Evolutionary conservation across 257 asterid genomes (phyloP).

Genomic region (Fraxinus anomala): DNA sequence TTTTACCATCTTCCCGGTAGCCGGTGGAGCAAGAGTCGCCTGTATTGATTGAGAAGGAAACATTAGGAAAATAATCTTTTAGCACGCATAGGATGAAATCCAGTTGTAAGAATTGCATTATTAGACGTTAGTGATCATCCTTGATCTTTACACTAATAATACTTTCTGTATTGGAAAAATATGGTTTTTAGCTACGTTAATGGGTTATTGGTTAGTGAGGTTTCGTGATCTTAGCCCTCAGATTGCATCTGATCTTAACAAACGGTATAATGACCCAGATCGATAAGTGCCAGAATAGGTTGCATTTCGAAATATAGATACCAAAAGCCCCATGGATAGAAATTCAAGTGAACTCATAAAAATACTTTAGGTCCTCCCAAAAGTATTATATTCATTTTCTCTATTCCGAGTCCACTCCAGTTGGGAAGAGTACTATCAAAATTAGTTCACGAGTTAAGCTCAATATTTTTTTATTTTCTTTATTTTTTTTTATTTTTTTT

Average conservation of each 20-base stretch:
- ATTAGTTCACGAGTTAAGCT: too few species aligned
- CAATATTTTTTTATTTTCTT: too few species aligned
- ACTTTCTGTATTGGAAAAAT: too few species aligned
- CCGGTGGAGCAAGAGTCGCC: constrained; percentile 99
- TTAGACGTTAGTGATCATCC: background rate
- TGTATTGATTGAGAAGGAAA: constrained; percentile 29
- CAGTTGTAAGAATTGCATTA: background rate
- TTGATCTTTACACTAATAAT: too few species aligned
- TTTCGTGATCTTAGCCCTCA: background rate
- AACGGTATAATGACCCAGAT: background rate
- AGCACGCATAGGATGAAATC: background rate
- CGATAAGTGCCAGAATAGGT: background rate
- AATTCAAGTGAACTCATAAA: background rate
- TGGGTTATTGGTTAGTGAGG: too few species aligned
- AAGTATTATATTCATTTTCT: background rate
- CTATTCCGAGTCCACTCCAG: background rate
- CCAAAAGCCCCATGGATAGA: constrained; percentile 1
- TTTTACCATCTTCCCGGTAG: constrained; percentile 90
- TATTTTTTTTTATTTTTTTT: too few species aligned
- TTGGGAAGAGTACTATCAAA: background rate
- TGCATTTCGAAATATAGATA: background rate
- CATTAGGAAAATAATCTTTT: background rate
- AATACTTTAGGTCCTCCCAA: background rate
- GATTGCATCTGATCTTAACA: background rate
- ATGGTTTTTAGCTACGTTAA: too few species aligned